phyloP scores from a whole-genome alignment of 305 asterid genomes.

The Fraxinus ornus region DNA sequence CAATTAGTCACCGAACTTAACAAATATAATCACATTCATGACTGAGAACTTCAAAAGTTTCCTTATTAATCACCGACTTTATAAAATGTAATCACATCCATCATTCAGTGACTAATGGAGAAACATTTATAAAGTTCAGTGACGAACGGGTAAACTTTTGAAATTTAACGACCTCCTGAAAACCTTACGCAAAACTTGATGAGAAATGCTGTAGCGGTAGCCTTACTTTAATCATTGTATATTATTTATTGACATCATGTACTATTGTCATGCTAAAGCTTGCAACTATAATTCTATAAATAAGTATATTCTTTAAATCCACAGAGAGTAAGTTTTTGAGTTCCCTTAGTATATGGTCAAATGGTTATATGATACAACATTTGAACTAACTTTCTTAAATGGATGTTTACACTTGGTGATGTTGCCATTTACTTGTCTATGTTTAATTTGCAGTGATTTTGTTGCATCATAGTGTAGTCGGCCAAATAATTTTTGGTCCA shows the following conservation, averaged over 20 bases:
- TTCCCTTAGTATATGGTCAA: neutral
- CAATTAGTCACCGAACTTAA: too few relatives aligned
- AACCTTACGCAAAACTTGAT: too few relatives aligned
- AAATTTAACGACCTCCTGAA: too few relatives aligned
- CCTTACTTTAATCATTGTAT: neutral
- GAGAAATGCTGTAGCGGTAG: neutral
- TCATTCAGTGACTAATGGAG: too few relatives aligned
- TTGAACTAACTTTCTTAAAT: neutral
- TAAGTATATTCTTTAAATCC: neutral
- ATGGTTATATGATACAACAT: neutral
- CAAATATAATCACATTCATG: too few relatives aligned
- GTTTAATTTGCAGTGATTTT: neutral
- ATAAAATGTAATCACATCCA: too few relatives aligned
- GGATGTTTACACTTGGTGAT: neutral
- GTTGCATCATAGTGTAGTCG: neutral
- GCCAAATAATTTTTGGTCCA: neutral
- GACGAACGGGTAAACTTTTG: too few relatives aligned
- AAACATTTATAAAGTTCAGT: too few relatives aligned
- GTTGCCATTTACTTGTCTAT: neutral
- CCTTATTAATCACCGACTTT: too few relatives aligned
- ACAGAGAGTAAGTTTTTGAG: neutral
- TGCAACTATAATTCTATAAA: neutral
- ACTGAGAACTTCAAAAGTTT: too few relatives aligned
- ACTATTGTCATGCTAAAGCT: neutral
- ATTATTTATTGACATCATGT: neutral